phyloP scores from a whole-genome alignment of 352 stramenopile genomes.

The Globisporangium rhizosaccharum region DNA sequence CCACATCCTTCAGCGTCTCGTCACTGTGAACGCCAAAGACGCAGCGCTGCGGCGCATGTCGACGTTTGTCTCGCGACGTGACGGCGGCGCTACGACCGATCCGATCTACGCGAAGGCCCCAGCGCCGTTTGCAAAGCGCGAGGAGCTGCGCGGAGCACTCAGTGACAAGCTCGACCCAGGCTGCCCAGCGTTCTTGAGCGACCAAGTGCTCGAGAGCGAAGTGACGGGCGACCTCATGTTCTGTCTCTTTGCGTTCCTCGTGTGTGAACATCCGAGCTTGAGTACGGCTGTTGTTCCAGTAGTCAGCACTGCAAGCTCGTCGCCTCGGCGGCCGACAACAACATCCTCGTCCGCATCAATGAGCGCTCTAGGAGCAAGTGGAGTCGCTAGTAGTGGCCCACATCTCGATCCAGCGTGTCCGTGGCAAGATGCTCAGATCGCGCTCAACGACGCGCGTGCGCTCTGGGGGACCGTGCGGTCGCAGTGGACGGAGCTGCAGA shows the following conservation, averaged over 20 bases:
- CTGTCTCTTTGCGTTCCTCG: slow-evolving; percentile 55
- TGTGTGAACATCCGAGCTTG: slow-evolving; percentile 50
- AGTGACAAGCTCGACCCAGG: slow-evolving; percentile 29
- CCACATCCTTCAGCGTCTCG: slow-evolving; percentile 39
- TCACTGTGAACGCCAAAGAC: slow-evolving; percentile 14
- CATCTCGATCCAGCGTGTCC: slow-evolving; percentile 17
- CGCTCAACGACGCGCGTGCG: slow-evolving; percentile 35
- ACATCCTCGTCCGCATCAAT: not conserved
- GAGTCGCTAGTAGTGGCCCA: not conserved
- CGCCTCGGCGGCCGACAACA: slow-evolving; percentile 2
- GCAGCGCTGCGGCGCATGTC: slow-evolving; percentile 5
- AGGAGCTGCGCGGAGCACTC: slow-evolving; percentile 35
- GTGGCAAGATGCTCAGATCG: slow-evolving; percentile 50
- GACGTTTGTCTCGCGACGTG: slow-evolving; percentile 11
- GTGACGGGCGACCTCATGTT: slow-evolving; percentile 43
- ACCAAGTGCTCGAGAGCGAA: slow-evolving; percentile 30
- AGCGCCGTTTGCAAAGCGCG: slow-evolving; percentile 28
- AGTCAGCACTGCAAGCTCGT: not conserved
- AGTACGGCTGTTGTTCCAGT: not conserved
- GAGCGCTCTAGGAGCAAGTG: not conserved
- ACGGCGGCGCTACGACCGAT: not conserved
- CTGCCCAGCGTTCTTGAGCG: slow-evolving; percentile 36
- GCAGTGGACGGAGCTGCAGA: slow-evolving; percentile 59
- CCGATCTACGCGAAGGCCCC: not conserved
- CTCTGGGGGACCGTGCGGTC: slow-evolving; percentile 40